These are phyloP conservation scores for Deuterostichococcus epilithicus DNA, from an alignment of 139 green algal species.

Conservation along the genomic window DNA sequence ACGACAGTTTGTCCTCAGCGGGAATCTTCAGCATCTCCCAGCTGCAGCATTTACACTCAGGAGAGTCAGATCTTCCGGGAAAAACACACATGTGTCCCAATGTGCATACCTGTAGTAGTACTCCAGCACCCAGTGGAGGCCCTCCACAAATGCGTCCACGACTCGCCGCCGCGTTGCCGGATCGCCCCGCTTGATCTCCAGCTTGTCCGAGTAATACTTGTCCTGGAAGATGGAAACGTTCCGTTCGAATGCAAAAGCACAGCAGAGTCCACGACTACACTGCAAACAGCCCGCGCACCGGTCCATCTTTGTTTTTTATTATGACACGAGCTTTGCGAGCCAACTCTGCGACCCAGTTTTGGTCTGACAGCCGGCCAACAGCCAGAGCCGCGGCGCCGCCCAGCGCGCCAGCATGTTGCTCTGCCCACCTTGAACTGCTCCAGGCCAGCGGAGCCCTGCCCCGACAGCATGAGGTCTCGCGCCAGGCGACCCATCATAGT, in stretches of 20 bases:
- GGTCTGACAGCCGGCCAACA: too few relatives aligned
- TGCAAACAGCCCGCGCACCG: too few relatives aligned
- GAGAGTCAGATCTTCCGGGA: not conserved
- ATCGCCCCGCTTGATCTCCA: slow-evolving; percentile 41
- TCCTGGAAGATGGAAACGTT: slow-evolving; percentile 34
- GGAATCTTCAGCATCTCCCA: too few relatives aligned
- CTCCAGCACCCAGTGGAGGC: slow-evolving; percentile 89
- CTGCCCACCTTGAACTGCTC: slow-evolving; percentile 60
- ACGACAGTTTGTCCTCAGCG: too few relatives aligned
- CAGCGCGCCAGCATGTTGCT: too few relatives aligned
- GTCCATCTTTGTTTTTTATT: too few relatives aligned
- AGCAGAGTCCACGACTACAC: too few relatives aligned
- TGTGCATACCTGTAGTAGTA: slow-evolving; percentile 81
- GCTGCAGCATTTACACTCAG: too few relatives aligned
- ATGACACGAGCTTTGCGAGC: too few relatives aligned
- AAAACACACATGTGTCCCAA: not conserved
- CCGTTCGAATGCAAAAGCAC: too few relatives aligned
- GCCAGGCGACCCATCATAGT: slow-evolving; percentile 86
- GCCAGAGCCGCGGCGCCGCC: too few relatives aligned
- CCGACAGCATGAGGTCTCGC: slow-evolving; percentile 66
- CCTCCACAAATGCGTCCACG: slow-evolving; percentile 65
- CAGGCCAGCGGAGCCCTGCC: slow-evolving; percentile 54
- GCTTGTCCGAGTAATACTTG: slow-evolving; percentile 85
- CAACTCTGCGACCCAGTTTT: too few relatives aligned
- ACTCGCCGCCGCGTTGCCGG: slow-evolving; percentile 24